Conservation (phyloP, 805 yeast species). For the Wickerhamomyces xylosicus region DNA sequence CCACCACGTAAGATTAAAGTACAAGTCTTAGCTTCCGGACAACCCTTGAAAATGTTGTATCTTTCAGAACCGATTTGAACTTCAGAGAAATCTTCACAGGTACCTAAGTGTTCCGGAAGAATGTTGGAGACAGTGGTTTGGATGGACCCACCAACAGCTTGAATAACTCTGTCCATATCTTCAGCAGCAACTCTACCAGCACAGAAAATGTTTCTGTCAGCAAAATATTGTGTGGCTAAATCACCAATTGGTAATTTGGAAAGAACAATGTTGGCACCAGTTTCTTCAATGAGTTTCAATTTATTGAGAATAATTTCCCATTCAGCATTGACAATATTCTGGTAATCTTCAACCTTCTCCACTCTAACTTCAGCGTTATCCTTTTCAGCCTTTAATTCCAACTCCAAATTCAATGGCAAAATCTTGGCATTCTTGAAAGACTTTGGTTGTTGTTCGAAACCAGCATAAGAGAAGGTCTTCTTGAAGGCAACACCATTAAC, state of each 20-base stretch:
- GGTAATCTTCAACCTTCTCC: slow-evolving; percentile 88
- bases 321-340: slow-evolving; percentile 97
- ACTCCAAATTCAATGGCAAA: slow-evolving; percentile 78
- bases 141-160: slow-evolving; percentile 88
- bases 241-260: slow-evolving; percentile 97
- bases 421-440: slow-evolving; percentile 70
- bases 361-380: slow-evolving; percentile 98
- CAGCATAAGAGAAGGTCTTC: slow-evolving; percentile 95
- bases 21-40: slow-evolving; percentile 88
- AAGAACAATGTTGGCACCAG: slow-evolving; percentile 89
- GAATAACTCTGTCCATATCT: slow-evolving; percentile 85
- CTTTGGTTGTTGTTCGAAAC: slow-evolving; percentile 98
- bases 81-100: slow-evolving; percentile 82
- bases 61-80: slow-evolving; percentile 94
- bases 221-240: slow-evolving; percentile 96
- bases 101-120: slow-evolving; percentile 62
- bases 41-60: slow-evolving; percentile 85
- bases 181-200: slow-evolving; percentile 90
- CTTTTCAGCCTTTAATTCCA: slow-evolving; percentile 95
- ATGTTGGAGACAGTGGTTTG: slow-evolving; percentile 75
- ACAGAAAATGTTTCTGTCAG: slow-evolving; percentile 92
- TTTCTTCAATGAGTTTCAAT: slow-evolving; percentile 65
- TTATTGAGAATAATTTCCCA: slow-evolving; percentile 90
- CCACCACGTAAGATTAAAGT: slow-evolving; percentile 93
- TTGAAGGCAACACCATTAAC: slow-evolving; percentile 95